Conservation (phyloP, 1,139 yeast species). For the Pneumocystis jirovecii region DNA sequence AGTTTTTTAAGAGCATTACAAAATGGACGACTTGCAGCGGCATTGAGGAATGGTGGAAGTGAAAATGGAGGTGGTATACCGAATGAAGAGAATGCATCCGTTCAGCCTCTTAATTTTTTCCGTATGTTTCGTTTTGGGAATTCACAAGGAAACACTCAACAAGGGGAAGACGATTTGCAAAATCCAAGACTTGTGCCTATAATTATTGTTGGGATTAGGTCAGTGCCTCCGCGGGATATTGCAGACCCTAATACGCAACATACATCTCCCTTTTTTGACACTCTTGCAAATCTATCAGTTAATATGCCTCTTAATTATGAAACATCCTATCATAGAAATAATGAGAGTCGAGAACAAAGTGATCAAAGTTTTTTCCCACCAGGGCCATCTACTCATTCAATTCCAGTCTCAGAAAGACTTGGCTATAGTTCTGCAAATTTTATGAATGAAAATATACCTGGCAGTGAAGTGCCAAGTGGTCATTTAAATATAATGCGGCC, state of each 20-base stretch:
- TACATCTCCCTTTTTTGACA: slow-evolving; percentile 8
- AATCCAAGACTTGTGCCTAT: slow-evolving; percentile 33
- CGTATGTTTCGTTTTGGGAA: slow-evolving; percentile 40
- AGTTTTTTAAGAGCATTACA: slow-evolving; percentile 30
- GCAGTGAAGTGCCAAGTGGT: background rate
- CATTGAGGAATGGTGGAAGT: slow-evolving; percentile 21
- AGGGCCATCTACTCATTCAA: background rate
- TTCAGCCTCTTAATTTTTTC: slow-evolving; percentile 30
- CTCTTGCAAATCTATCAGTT: slow-evolving; percentile 3
- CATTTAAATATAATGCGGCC: background rate
- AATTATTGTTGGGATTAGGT: slow-evolving; percentile 42
- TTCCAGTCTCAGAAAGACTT: background rate
- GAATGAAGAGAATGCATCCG: slow-evolving; percentile 1
- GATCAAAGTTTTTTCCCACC: background rate
- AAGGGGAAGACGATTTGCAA: slow-evolving; percentile 12
- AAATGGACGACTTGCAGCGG: slow-evolving; percentile 28
- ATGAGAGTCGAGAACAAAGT: background rate
- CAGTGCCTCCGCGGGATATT: slow-evolving; percentile 20
- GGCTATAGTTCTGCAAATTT: background rate
- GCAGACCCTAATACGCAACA: background rate
- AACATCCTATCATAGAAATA: background rate
- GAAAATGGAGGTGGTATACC: slow-evolving; percentile 3
- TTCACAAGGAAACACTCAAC: slow-evolving; percentile 11
- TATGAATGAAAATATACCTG: background rate
- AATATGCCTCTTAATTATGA: background rate